These are phyloP conservation scores for Chlorella sp. DNA, from an alignment of 139 green algal genomes.

Conservation along the genomic window DNA sequence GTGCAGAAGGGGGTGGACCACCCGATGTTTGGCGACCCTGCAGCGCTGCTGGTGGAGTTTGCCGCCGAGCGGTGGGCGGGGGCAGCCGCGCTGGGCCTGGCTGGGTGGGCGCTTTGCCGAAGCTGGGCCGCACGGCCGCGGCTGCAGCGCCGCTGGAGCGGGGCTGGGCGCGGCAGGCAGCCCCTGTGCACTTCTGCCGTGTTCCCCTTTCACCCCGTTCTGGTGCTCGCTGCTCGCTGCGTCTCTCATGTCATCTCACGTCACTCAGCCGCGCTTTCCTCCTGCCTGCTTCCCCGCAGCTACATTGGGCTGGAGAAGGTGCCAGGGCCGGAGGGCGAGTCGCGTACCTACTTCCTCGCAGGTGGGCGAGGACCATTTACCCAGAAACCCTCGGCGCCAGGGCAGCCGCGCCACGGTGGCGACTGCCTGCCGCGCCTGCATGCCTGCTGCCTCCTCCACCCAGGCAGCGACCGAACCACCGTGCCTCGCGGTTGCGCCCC, in stretches of 20 bases:
- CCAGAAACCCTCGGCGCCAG: neutral
- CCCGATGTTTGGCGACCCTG: constrained; percentile 15
- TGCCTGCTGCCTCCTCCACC: neutral
- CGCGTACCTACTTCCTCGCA: neutral
- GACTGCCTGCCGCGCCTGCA: neutral
- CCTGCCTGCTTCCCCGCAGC: no score
- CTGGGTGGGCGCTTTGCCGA: neutral
- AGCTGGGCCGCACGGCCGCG: neutral
- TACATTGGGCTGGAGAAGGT: no score
- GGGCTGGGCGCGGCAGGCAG: neutral
- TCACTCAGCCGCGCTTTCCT: no score
- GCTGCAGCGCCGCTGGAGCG: neutral
- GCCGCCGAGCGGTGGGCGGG: neutral
- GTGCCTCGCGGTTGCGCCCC: no score
- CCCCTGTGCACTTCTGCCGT: neutral
- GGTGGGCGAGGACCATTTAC: neutral
- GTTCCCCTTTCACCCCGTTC: no score
- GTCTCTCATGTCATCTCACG: no score
- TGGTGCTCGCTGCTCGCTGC: no score
- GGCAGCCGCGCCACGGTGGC: neutral
- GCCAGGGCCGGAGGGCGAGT: neutral
- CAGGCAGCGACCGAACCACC: no score
- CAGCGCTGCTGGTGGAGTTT: constrained; percentile 24
- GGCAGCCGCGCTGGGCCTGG: neutral
- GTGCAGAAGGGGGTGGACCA: constrained; percentile 10